These are phyloP conservation scores for Cyathus striatus DNA, from an alignment of 768 basidiomycete species.

Conservation along the genomic window DNA sequence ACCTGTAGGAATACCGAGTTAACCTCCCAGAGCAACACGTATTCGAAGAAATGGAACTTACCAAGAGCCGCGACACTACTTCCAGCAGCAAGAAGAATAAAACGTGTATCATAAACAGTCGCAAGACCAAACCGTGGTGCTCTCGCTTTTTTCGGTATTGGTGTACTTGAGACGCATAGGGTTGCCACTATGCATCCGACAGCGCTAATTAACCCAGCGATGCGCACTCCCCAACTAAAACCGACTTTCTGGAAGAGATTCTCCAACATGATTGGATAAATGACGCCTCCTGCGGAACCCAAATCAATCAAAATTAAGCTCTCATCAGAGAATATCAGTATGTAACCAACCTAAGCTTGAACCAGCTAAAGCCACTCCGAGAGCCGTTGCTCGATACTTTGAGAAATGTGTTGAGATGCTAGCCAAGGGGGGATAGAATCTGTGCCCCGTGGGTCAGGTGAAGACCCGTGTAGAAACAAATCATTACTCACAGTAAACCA, in stretches of 20 bases:
- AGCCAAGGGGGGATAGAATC: slow-evolving; percentile 67
- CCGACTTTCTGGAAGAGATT: slow-evolving; percentile 49
- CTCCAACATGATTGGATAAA: slow-evolving; percentile 64
- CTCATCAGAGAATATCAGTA: neutral
- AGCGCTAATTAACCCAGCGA: slow-evolving; percentile 46
- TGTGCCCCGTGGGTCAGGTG: too few species aligned
- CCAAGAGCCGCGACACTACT: slow-evolving; percentile 59
- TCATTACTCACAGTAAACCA: slow-evolving; percentile 52
- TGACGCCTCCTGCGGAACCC: slow-evolving; percentile 47
- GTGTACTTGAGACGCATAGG: slow-evolving; percentile 36
- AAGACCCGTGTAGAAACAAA: slow-evolving; percentile 3
- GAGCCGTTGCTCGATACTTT: slow-evolving; percentile 62
- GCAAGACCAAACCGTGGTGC: slow-evolving; percentile 22
- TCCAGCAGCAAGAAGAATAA: slow-evolving; percentile 46
- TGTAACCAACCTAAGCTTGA: slow-evolving; percentile 48
- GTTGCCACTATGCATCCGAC: slow-evolving; percentile 42
- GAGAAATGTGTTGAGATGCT: slow-evolving; percentile 63
- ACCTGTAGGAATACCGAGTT: slow-evolving; percentile 29
- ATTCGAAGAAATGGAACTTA: slow-evolving; percentile 19
- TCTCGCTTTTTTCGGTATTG: slow-evolving; percentile 20
- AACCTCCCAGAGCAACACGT: neutral
- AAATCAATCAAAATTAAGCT: neutral
- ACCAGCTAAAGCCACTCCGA: slow-evolving; percentile 70
- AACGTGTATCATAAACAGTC: slow-evolving; percentile 44
- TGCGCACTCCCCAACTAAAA: slow-evolving; percentile 60